phyloP scores from a whole-genome alignment of 108 stramenopile genomes.

The Chaetoceros tenuissimus region DNA sequence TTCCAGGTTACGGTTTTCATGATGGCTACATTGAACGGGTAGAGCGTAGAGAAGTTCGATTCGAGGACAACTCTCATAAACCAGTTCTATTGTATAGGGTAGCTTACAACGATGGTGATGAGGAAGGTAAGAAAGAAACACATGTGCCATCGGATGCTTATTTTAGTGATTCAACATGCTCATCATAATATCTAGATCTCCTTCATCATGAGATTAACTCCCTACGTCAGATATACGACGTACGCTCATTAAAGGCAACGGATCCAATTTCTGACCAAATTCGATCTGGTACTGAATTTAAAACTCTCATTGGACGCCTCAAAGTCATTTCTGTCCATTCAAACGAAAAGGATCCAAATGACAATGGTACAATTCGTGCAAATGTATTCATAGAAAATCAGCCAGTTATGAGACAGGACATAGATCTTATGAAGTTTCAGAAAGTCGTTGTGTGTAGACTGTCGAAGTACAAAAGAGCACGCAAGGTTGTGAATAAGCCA shows the following conservation, averaged over 20 bases:
- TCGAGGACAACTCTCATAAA: constrained; percentile 9
- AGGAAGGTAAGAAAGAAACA: constrained; percentile 15
- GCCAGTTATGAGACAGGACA: neutral
- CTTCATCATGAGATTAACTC: constrained; percentile 25
- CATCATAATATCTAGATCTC: constrained; percentile 5
- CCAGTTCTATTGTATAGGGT: constrained; percentile 29
- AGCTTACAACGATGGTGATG: constrained; percentile 28
- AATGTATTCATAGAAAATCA: neutral
- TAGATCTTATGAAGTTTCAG: constrained; percentile 21
- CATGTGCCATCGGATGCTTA: too few species aligned
- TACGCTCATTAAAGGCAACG: constrained; percentile 11
- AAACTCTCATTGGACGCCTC: constrained; percentile 15
- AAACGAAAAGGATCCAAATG: constrained; percentile 3
- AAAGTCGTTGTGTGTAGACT: constrained; percentile 19
- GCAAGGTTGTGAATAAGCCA: neutral
- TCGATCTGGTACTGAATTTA: constrained; percentile 18
- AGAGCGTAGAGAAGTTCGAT: constrained; percentile 10
- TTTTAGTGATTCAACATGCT: neutral
- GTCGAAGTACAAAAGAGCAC: neutral
- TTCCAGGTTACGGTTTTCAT: constrained; percentile 21
- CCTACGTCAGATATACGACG: constrained; percentile 23
- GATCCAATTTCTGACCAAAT: constrained; percentile 13
- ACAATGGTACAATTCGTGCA: constrained; percentile 10
- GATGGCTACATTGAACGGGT: constrained; percentile 31
- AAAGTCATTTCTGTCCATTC: constrained; percentile 11